These are phyloP conservation scores for Plasmodium coatneyi DNA, from an alignment of 169 alveolate species.

Conservation along the genomic window DNA sequence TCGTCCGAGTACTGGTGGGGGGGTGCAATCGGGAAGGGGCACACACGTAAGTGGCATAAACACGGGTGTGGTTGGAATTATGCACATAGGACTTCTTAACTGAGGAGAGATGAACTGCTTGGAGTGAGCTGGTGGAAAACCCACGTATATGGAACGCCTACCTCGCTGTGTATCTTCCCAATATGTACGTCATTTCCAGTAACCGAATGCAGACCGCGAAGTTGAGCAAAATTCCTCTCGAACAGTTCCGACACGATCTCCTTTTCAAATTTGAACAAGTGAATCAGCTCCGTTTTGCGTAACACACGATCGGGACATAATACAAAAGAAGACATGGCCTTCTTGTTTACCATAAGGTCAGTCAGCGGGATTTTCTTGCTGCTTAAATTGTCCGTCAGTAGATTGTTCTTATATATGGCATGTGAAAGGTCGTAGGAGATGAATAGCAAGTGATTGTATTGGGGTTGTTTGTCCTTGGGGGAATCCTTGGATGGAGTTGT, in stretches of 20 bases:
- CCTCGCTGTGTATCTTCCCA: conserved; percentile 28
- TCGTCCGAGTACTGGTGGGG: conserved; percentile 9
- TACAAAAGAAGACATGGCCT: conserved; percentile 29
- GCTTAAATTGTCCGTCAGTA: not conserved
- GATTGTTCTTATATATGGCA: conserved; percentile 23
- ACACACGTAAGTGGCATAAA: not conserved
- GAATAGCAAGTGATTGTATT: conserved; percentile 1
- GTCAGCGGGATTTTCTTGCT: not conserved
- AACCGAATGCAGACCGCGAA: not conserved
- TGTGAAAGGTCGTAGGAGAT: conserved; percentile 41
- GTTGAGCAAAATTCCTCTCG: not conserved
- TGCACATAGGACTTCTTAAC: not conserved
- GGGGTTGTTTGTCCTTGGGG: not conserved
- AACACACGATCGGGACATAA: conserved; percentile 7
- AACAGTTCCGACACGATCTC: conserved; percentile 1
- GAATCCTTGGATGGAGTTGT: not conserved
- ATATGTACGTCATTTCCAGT: not conserved
- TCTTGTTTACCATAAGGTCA: conserved; percentile 16
- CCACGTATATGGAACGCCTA: not conserved
- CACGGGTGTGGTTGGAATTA: not conserved
- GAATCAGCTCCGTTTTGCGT: conserved; percentile 12
- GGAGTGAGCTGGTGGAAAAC: not conserved
- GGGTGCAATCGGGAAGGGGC: not conserved
- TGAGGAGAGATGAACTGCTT: not conserved
- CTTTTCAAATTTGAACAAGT: conserved; percentile 48